Evolutionary conservation across 2,329 filamentous ascomycete genomes (phyloP), one percentile per base, ranked within the genome.

Genomic region (Botrytis cinerea): DNA sequence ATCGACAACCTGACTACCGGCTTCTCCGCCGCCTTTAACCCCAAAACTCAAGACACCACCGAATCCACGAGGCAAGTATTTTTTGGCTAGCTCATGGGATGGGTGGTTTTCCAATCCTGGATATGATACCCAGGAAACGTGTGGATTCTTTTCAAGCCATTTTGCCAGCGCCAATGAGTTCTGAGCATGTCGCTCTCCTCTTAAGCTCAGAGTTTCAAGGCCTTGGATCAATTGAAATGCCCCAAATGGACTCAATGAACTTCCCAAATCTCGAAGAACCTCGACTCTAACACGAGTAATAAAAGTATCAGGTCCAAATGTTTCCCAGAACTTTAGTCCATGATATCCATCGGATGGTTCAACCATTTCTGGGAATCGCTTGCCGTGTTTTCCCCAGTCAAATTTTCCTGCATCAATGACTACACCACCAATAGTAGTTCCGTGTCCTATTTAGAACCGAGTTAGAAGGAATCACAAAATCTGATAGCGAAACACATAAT

Each of bases 21-120:
- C 94, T n/a, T 85, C 86, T 75, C 89, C 93, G 74, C 93, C 94
- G 4, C 95, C 95, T 85, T 97, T 97, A 75, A 98, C 92, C 71
- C 96, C 96, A 78, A 99, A 96, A 79, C 93, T 97, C 76, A 99
- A 83, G 28, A 99, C 95, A 79, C 96, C 95, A 77, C 95, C 95
- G 80, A 92, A 96, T 8, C 95, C 95, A 74, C 92, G 88, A 79
- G 88, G 89, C 72, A 98, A 88, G 82, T 98, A 98, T 84, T 91
- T 93, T 87, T 94, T 95, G 59, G 95, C 95, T 6, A 90, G 83
- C 80, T 88, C 87, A 83, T 98, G 93, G 79, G 89, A 93, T 22
- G 88, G 86, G 82, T 98, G 95, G 85, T 87, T 93, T 83, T 91
- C 88, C 4, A 98, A 87, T 28, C 95, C 95, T 0, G 93, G 95